phyloP scores from a whole-genome alignment of 1,284 basidiomycete genomes.

The Golubevia pallescens region DNA sequence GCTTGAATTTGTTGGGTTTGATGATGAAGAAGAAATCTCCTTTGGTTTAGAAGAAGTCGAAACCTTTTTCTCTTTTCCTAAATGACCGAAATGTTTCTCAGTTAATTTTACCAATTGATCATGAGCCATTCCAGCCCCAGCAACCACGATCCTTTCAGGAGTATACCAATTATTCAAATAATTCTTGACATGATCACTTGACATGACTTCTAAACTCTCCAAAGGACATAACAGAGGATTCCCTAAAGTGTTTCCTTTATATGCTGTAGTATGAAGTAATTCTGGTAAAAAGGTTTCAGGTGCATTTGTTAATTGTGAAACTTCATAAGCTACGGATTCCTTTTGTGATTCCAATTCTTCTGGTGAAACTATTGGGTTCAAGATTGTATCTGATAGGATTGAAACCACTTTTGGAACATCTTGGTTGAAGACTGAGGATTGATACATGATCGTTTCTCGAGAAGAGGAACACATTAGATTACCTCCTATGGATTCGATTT shows the following conservation, averaged over 20 bases:
- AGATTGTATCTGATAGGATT: constrained; percentile 88
- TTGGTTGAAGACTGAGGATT: constrained; percentile 89
- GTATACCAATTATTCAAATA: constrained; percentile 85
- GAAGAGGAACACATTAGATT: constrained; percentile 91
- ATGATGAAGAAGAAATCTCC: constrained; percentile 64
- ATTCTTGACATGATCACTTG: constrained; percentile 72
- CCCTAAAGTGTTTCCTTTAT: constrained; percentile 78
- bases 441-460: constrained; percentile 96
- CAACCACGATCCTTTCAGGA: constrained; percentile 91
- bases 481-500: constrained; percentile 85
- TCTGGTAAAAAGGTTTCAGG: constrained; percentile 97
- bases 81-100: constrained; percentile 81
- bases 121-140: constrained; percentile 89
- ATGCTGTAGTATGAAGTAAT: constrained; percentile 85
- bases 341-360: constrained; percentile 85
- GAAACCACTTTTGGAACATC: constrained; percentile 81
- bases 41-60: constrained; percentile 20
- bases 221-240: constrained; percentile 88
- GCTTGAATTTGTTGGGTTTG: constrained; percentile 10
- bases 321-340: constrained; percentile 89
- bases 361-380: constrained; percentile 76
- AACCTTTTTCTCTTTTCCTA: constrained; percentile 11
- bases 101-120: constrained; percentile 83
- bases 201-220: constrained; percentile 77
- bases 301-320: constrained; percentile 84